These are phyloP conservation scores for Ilex asprella DNA, from an alignment of 257 asterid genomes.

Conservation along the genomic window DNA sequence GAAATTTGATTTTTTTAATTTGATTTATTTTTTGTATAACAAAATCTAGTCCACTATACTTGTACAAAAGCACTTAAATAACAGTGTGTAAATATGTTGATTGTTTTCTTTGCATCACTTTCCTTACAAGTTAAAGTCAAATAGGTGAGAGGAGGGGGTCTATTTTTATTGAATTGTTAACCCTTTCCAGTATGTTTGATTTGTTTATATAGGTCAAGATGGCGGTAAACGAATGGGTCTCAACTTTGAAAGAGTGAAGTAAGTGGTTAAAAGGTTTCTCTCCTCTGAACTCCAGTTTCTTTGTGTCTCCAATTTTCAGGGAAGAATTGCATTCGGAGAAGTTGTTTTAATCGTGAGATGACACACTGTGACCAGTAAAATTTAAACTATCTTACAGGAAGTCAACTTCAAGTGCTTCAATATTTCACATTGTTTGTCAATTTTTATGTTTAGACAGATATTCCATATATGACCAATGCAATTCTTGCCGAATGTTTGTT, in stretches of 20 bases:
- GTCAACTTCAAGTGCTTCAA: neutral
- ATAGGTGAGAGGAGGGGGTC: too few species aligned
- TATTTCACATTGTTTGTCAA: neutral
- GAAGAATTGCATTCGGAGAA: too few species aligned
- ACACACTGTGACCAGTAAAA: too few species aligned
- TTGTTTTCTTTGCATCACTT: neutral
- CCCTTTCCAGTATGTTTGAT: constrained; percentile 12
- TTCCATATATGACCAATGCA: too few species aligned
- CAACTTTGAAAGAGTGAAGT: constrained; percentile 78
- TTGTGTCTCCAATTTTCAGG: neutral
- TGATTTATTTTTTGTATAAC: too few species aligned
- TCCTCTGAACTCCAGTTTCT: neutral
- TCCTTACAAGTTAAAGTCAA: neutral
- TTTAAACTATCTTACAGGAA: too few species aligned
- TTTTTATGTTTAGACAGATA: too few species aligned
- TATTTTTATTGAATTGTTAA: neutral
- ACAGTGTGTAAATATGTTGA: neutral
- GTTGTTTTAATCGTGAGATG: neutral
- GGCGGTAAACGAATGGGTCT: constrained; percentile 94
- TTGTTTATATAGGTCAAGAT: constrained; percentile 67
- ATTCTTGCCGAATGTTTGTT: too few species aligned
- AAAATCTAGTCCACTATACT: too few species aligned
- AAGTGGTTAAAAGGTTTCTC: constrained; percentile 25
- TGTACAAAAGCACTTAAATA: too few species aligned
- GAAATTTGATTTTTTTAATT: neutral